These are phyloP conservation scores for Sporothrix luriei DNA, from an alignment of 2,329 filamentous ascomycete species.

Conservation along the genomic window DNA sequence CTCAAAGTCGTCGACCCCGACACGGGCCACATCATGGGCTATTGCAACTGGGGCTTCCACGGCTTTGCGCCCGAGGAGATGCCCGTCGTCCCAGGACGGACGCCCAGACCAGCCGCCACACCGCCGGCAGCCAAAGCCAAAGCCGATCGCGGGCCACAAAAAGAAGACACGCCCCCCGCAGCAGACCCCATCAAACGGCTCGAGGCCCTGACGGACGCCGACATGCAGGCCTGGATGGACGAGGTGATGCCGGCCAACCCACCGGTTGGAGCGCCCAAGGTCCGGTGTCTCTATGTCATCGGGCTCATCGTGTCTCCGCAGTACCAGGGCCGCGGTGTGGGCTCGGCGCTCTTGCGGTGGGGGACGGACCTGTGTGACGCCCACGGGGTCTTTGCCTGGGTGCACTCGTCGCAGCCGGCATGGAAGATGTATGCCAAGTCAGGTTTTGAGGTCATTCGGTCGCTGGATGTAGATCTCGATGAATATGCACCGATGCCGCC, in stretches of 20 bases:
- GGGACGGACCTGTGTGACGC: not conserved
- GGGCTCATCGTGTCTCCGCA: not conserved
- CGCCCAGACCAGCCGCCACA: not conserved
- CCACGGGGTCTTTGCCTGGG: not conserved
- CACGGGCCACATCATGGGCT: not conserved
- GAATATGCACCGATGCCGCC: not conserved
- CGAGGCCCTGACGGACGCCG: not conserved
- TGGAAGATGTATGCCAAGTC: conserved; percentile 1
- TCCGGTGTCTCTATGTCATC: not conserved
- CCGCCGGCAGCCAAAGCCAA: not conserved
- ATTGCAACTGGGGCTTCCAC: conserved; percentile 9
- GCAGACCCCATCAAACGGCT: conserved; percentile 9
- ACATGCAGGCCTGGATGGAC: conserved; percentile 12
- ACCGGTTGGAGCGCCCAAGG: not conserved
- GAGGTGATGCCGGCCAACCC: not conserved
- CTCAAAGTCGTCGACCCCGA: not conserved
- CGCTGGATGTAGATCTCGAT: not conserved
- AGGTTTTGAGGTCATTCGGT: not conserved
- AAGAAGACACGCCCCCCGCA: not conserved
- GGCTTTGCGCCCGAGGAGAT: conserved; percentile 1
- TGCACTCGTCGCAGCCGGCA: not conserved
- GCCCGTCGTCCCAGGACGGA: not conserved
- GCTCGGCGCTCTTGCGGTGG: conserved; percentile 3
- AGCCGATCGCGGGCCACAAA: not conserved
- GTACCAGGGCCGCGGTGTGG: conserved; percentile 8